Percentiles rank a stretch among this genome's conserved stretches.
These are phyloP conservation scores for Chaetoceros tenuissimus DNA, from an alignment of 108 stramenopile genomes.

Conservation along the genomic window DNA sequence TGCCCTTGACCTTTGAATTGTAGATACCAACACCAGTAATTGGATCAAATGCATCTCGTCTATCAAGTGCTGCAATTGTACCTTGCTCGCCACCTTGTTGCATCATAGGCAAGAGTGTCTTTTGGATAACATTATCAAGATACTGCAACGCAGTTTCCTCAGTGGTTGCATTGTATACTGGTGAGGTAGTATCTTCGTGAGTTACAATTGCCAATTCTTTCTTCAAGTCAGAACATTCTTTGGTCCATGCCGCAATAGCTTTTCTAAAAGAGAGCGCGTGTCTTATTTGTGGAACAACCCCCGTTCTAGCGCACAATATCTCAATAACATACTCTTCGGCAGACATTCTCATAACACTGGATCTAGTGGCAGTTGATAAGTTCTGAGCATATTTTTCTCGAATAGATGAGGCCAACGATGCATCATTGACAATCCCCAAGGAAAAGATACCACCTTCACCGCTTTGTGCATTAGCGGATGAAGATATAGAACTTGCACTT, in stretches of 20 bases:
- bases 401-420: neutral
- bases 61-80: constrained; percentile 67
- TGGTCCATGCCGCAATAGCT: constrained; percentile 59
- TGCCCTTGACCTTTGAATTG: constrained; percentile 49
- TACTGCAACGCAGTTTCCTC: constrained; percentile 63
- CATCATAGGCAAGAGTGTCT: constrained; percentile 68
- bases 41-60: constrained; percentile 78
- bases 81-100: constrained; percentile 82
- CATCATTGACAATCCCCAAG: constrained; percentile 43
- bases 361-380: constrained; percentile 11
- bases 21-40: constrained; percentile 56
- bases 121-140: constrained; percentile 74
- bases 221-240: constrained; percentile 39
- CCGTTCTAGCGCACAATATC: constrained; percentile 64
- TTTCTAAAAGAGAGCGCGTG: constrained; percentile 75
- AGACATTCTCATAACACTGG: constrained; percentile 46
- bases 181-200: constrained; percentile 62
- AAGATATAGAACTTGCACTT: neutral
- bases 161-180: constrained; percentile 23
- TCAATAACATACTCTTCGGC: constrained; percentile 53
- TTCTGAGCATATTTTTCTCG: neutral
- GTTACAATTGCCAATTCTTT: constrained; percentile 50
- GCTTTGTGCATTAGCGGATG: constrained; percentile 5
- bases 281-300: constrained; percentile 51
- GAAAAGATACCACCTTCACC: constrained; percentile 56